These are phyloP conservation scores for Leptomonas seymouri DNA, from an alignment of 208 protist species.

Conservation along the genomic window DNA sequence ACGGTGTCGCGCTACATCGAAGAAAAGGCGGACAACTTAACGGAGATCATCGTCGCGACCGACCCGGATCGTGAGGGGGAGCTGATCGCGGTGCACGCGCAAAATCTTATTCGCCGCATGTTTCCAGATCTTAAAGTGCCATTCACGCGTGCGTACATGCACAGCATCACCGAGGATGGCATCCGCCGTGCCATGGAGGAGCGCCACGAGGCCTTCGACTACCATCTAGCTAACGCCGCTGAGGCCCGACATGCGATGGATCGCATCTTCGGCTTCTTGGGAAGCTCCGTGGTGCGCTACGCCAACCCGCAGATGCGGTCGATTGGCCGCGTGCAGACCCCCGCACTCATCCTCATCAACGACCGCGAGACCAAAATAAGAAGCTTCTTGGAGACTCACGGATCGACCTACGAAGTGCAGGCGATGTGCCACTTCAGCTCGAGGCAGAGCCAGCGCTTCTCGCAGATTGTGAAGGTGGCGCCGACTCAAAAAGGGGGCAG, in stretches of 20 bases:
- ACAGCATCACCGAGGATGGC: conserved; percentile 90
- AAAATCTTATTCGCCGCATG: conserved; percentile 72
- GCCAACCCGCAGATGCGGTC: conserved; percentile 90
- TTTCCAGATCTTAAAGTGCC: conserved; percentile 79
- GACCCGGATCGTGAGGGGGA: conserved; percentile 92
- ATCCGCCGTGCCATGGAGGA: conserved; percentile 80
- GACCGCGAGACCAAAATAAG: conserved; percentile 76
- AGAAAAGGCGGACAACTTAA: conserved; percentile 75
- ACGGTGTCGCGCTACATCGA: conserved; percentile 79
- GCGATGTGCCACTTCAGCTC: conserved; percentile 67
- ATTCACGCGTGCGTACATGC: conserved; percentile 92
- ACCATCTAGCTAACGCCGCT: conserved; percentile 85
- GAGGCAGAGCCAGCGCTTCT: conserved; percentile 37
- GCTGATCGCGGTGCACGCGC: conserved; percentile 89
- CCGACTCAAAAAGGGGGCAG: conserved; percentile 11
- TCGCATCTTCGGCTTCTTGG: conserved; percentile 92
- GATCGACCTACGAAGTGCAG: conserved; percentile 55
- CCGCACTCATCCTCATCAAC: conserved; percentile 86
- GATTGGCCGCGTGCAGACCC: conserved; percentile 92
- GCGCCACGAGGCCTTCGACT: conserved; percentile 68
- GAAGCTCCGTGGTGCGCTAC: conserved; percentile 86
- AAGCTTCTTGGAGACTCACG: conserved; percentile 64
- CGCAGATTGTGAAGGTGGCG: conserved; percentile 61
- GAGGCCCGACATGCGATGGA: conserved; percentile 92
- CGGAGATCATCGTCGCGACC: conserved; percentile 92